Conservation (phyloP, 768 basidiomycete species). For the Xerocomellus intermedius region DNA sequence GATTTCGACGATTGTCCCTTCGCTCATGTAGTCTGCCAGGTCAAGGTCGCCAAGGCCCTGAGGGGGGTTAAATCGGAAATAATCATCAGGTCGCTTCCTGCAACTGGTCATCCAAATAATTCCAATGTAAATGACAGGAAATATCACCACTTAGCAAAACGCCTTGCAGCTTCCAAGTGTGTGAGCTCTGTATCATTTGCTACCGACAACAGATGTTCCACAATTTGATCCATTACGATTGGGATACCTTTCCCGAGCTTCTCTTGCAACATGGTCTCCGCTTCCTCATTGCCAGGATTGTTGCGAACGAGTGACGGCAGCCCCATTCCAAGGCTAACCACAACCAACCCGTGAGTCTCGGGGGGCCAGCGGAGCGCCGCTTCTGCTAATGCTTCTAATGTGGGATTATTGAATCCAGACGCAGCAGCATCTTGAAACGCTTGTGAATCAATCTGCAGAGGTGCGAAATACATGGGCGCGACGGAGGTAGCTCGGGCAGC, state of each 20-base stretch:
- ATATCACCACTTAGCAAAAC: background rate
- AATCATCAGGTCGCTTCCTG: background rate
- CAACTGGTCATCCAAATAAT: background rate
- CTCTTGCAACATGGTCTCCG: background rate
- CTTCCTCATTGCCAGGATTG: background rate
- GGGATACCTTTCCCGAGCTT: background rate
- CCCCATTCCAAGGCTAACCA: background rate
- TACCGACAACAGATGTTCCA: background rate
- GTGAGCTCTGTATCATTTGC: background rate
- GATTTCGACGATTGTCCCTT: background rate
- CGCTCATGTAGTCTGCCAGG: background rate
- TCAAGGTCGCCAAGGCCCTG: background rate
- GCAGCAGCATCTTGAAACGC: background rate
- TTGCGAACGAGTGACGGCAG: background rate
- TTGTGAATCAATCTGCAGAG: background rate
- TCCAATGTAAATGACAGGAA: background rate
- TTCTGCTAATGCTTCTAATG: background rate
- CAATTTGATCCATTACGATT: background rate
- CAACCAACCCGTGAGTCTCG: background rate
- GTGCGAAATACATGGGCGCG: background rate
- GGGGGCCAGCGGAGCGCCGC: background rate
- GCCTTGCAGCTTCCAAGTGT: background rate
- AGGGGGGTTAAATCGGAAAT: background rate
- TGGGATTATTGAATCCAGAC: background rate
- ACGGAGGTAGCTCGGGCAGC: background rate